phyloP scores from a whole-genome alignment of 371 early-diverging fungal genomes.

The Coemansia sp. region DNA sequence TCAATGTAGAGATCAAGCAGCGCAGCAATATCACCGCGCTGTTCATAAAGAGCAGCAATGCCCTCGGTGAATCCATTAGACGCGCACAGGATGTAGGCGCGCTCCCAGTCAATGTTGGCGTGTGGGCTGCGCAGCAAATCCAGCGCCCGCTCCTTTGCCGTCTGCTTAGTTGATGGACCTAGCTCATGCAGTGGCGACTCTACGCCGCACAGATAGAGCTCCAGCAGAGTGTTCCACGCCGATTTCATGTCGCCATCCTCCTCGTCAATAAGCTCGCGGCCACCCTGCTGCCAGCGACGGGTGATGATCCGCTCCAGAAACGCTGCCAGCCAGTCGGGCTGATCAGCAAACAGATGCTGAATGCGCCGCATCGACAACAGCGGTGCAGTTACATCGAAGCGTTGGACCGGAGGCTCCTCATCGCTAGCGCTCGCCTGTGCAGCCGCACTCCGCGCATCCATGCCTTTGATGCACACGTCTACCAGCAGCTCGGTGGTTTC shows the following conservation, averaged over 20 bases:
- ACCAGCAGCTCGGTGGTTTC: slow-evolving; percentile 80
- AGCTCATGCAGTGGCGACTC: slow-evolving; percentile 34
- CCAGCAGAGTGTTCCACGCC: slow-evolving; percentile 87
- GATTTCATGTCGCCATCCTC: slow-evolving; percentile 58
- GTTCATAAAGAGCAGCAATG: slow-evolving; percentile 81
- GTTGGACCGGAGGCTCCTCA: neutral
- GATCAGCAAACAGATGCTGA: slow-evolving; percentile 63
- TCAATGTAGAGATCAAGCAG: slow-evolving; percentile 81
- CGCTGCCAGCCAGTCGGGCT: slow-evolving; percentile 36
- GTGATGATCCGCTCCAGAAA: slow-evolving; percentile 45
- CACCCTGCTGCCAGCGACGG: slow-evolving; percentile 31
- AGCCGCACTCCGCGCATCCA: slow-evolving; percentile 16
- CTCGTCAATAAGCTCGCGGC: slow-evolving; percentile 48
- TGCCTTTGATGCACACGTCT: slow-evolving; percentile 59
- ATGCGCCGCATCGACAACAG: slow-evolving; percentile 59
- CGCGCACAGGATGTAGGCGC: slow-evolving; percentile 87
- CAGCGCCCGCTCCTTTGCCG: slow-evolving; percentile 43
- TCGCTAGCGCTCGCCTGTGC: neutral
- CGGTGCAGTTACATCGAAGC: neutral
- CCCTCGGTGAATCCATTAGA: slow-evolving; percentile 80
- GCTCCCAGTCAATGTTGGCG: slow-evolving; percentile 83
- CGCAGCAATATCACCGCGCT: slow-evolving; percentile 57
- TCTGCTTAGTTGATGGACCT: slow-evolving; percentile 8
- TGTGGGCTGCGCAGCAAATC: slow-evolving; percentile 57
- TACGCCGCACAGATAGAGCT: slow-evolving; percentile 76